phyloP scores from a whole-genome alignment of 805 yeast genomes.

The Nakazawaea siamensis region DNA sequence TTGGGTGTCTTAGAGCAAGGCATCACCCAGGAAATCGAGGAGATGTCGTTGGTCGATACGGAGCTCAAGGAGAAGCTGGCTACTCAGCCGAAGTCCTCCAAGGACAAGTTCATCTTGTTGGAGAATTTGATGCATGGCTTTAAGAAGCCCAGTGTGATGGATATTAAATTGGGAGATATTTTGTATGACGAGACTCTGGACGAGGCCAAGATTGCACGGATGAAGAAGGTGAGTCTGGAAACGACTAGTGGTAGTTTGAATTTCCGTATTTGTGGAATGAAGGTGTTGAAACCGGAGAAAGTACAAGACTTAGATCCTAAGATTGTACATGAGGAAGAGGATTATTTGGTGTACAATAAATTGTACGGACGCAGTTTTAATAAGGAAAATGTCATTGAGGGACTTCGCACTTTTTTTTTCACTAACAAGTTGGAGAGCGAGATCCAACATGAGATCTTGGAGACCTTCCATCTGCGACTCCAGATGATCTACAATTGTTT shows the following conservation, averaged over 20 bases:
- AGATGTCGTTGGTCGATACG: conserved; percentile 15
- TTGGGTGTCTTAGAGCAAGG: conserved; percentile 53
- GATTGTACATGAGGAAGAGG: conserved; percentile 18
- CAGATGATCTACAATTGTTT: conserved; percentile 61
- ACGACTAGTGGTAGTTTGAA: conserved; percentile 80
- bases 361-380: conserved; percentile 59
- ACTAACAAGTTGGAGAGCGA: conserved; percentile 23
- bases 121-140: conserved; percentile 62
- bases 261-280: conserved; percentile 87
- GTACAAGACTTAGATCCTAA: not conserved
- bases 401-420: conserved; percentile 37
- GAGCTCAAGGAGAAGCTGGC: conserved; percentile 13
- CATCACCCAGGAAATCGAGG: conserved; percentile 20
- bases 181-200: conserved; percentile 58
- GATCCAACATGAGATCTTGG: conserved; percentile 29
- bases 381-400: conserved; percentile 30
- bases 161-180: conserved; percentile 71
- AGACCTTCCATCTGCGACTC: conserved; percentile 47
- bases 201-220: conserved; percentile 51
- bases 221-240: conserved; percentile 49
- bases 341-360: conserved; percentile 52
- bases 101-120: conserved; percentile 48
- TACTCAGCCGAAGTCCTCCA: conserved; percentile 2
- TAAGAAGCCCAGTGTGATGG: conserved; percentile 63
- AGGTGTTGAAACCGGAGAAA: conserved; percentile 23